phyloP scores from a whole-genome alignment of 257 asterid genomes.

The Sherardia arvensis region DNA sequence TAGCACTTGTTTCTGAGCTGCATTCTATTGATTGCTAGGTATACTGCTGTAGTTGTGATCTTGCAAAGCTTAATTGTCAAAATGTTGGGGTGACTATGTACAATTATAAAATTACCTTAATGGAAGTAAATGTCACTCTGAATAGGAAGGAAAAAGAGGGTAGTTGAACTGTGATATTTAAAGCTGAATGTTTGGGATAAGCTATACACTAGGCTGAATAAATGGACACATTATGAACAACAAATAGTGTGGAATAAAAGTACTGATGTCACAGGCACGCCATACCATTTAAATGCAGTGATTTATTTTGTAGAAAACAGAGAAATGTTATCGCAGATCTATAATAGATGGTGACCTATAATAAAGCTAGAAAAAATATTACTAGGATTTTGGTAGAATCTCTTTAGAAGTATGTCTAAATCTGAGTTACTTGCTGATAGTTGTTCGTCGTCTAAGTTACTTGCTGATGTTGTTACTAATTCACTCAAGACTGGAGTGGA shows the following conservation, averaged over 20 bases:
- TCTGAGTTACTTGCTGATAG: too few relatives aligned
- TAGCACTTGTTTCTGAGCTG: neutral
- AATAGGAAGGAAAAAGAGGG: neutral
- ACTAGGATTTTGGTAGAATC: neutral
- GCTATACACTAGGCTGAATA: neutral
- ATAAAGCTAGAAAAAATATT: neutral
- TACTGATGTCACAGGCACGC: neutral
- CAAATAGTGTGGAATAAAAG: neutral
- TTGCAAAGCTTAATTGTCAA: neutral
- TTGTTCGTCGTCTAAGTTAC: too few relatives aligned
- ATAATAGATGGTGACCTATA: neutral
- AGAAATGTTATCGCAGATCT: neutral
- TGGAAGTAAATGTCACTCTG: neutral
- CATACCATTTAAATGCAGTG: neutral
- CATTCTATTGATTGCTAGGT: neutral
- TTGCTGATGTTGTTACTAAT: slow-evolving; percentile 36
- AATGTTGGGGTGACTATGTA: neutral
- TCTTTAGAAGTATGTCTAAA: neutral
- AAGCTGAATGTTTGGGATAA: neutral
- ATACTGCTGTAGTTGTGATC: neutral
- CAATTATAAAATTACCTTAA: neutral
- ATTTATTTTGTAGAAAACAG: too few relatives aligned
- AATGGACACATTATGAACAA: neutral
- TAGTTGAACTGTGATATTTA: neutral
- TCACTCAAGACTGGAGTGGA: slow-evolving; percentile 32